phyloP scores from a whole-genome alignment of 306 rosid species.

The Neltuma alba region DNA sequence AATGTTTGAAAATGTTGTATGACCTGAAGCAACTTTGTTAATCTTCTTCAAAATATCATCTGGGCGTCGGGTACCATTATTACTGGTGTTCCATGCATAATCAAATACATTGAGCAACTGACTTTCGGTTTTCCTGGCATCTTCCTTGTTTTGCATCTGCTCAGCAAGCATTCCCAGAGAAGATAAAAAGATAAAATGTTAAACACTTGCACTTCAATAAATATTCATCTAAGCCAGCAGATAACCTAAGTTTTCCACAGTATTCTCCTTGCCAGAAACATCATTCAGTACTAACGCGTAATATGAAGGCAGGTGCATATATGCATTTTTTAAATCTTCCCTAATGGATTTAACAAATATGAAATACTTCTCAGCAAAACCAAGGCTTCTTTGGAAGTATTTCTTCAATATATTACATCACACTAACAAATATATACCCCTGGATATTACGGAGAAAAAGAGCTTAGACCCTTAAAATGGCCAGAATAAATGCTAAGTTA shows the following conservation, averaged over 20 bases:
- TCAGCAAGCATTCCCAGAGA: conserved; percentile 32
- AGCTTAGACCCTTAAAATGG: not conserved
- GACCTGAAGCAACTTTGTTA: conserved; percentile 48
- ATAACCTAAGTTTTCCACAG: not conserved
- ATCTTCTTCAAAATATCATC: conserved; percentile 65
- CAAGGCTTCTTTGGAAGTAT: not conserved
- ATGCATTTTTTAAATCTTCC: not conserved
- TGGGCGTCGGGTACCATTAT: conserved; percentile 63
- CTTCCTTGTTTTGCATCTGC: conserved; percentile 74
- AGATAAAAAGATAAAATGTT: not conserved
- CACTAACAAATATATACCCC: not conserved
- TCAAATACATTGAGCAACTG: conserved; percentile 75
- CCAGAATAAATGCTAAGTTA: not conserved
- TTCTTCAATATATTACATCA: not conserved
- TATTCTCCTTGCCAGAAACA: not conserved
- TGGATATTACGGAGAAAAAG: not conserved
- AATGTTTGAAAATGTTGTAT: conserved; percentile 43
- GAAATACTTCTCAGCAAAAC: not conserved
- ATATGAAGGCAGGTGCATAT: conserved; percentile 6
- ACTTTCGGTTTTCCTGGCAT: conserved; percentile 63
- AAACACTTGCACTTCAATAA: not conserved
- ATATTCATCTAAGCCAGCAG: not conserved
- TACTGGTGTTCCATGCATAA: conserved; percentile 79
- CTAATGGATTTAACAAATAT: not conserved
- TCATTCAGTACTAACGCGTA: not conserved